phyloP scores from a whole-genome alignment of 2,329 filamentous ascomycete genomes.

The Alternaria arbusti region DNA sequence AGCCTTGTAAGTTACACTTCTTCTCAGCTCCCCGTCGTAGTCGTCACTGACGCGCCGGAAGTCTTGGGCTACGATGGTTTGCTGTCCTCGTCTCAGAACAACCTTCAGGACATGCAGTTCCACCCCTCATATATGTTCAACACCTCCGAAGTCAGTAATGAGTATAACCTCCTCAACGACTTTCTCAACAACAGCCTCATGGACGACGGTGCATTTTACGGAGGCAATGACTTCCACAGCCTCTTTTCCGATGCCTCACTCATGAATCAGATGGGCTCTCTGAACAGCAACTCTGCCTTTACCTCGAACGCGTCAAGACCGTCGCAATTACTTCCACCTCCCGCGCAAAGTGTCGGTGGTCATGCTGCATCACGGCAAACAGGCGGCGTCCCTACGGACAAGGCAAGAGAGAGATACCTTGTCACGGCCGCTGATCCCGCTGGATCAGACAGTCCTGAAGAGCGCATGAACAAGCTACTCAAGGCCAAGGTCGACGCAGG shows the following conservation, averaged over 20 bases:
- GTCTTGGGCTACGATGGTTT: constrained; percentile 86
- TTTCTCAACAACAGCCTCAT: constrained; percentile 91
- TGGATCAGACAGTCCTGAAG: constrained; percentile 82
- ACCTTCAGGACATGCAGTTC: constrained; percentile 92
- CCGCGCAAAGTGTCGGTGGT: constrained; percentile 53
- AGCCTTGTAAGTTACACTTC: constrained; percentile 71
- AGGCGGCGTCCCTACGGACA: constrained; percentile 70
- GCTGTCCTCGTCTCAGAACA: constrained; percentile 74
- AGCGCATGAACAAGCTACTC: constrained; percentile 92
- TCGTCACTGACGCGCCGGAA: constrained; percentile 51
- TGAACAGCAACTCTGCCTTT: constrained; percentile 41
- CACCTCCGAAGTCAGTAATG: constrained; percentile 90
- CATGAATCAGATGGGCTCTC: constrained; percentile 51
- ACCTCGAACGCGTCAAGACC: constrained; percentile 56
- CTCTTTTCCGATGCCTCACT: constrained; percentile 67
- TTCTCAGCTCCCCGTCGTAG: constrained; percentile 24
- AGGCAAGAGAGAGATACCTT: constrained; percentile 85
- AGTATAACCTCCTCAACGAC: constrained; percentile 96
- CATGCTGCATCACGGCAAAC: constrained; percentile 67
- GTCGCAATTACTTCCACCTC: constrained; percentile 49
- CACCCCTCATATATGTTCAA: constrained; percentile 96
- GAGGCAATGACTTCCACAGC: constrained; percentile 54
- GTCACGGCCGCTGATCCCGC: constrained; percentile 95
- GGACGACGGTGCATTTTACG: constrained; percentile 65
- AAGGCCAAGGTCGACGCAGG: constrained; percentile 97